Conservation (phyloP, 148 eudicot species). For the Rhododendron molle region DNA sequence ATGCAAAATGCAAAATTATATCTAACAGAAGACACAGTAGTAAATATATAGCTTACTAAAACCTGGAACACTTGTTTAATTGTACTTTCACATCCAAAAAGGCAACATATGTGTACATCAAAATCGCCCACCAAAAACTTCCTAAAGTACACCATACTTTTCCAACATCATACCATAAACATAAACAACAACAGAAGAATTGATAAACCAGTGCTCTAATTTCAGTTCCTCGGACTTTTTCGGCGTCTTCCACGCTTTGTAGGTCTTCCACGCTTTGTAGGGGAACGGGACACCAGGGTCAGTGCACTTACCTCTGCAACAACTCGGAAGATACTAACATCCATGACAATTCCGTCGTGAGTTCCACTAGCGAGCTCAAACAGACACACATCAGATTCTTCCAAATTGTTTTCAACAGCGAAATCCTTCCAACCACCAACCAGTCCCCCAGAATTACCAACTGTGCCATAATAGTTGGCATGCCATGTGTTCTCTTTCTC, state of each 20-base stretch:
- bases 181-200: neutral
- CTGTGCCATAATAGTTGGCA: neutral
- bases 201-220: neutral
- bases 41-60: no score
- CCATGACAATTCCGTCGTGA: conserved; percentile 7
- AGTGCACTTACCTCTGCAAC: conserved; percentile 24
- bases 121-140: neutral
- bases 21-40: no score
- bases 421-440: conserved; percentile 34
- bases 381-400: conserved; percentile 45
- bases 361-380: conserved; percentile 27
- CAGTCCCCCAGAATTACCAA: conserved; percentile 10
- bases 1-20: no score
- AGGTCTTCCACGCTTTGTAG: neutral
- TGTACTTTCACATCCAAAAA: neutral
- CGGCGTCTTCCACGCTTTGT: neutral
- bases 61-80: neutral
- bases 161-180: neutral
- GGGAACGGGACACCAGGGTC: neutral
- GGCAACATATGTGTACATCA: neutral
- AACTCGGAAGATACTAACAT: conserved; percentile 46
- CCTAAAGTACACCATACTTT: neutral
- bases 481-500: conserved; percentile 29
- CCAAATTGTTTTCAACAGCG: conserved; percentile 33
- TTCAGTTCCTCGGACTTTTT: neutral